These are phyloP conservation scores for Microcyclospora tardicrescens DNA, from an alignment of 2,329 filamentous ascomycete genomes.

Conservation along the genomic window DNA sequence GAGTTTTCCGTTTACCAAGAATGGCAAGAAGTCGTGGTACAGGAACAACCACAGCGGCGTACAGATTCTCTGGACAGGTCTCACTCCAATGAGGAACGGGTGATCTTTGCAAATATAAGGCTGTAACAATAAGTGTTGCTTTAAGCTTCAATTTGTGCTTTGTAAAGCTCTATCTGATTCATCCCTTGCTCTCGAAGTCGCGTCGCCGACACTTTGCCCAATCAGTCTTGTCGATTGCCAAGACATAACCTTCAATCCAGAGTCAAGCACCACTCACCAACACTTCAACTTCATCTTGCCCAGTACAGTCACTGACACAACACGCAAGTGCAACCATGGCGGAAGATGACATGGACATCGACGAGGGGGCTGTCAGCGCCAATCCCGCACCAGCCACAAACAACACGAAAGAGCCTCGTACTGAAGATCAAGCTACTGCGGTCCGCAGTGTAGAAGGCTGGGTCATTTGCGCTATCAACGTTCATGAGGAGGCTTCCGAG, in stretches of 20 bases:
- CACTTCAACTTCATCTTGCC: neutral
- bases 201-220: no score
- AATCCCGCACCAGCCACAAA: slow-evolving; percentile 25
- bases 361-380: slow-evolving; percentile 16
- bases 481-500: slow-evolving; percentile 77
- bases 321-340: slow-evolving; percentile 19
- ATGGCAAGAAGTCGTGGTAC: no score
- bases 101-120: no score
- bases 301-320: neutral
- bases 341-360: slow-evolving; percentile 45
- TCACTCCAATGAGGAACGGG: no score
- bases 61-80: no score
- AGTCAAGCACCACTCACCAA: neutral
- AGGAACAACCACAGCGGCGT: no score
- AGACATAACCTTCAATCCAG: neutral
- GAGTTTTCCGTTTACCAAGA: no score
- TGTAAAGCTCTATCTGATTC: no score
- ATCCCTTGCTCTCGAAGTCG: no score
- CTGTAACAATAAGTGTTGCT: no score
- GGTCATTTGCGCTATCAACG: slow-evolving; percentile 78
- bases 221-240: neutral
- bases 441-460: slow-evolving; percentile 81
- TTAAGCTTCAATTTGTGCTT: no score
- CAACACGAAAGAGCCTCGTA: slow-evolving; percentile 48
- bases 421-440: slow-evolving; percentile 59